Evolutionary conservation across 1,284 basidiomycete genomes (phyloP).

Genomic region (Jaminaea rosea): DNA sequence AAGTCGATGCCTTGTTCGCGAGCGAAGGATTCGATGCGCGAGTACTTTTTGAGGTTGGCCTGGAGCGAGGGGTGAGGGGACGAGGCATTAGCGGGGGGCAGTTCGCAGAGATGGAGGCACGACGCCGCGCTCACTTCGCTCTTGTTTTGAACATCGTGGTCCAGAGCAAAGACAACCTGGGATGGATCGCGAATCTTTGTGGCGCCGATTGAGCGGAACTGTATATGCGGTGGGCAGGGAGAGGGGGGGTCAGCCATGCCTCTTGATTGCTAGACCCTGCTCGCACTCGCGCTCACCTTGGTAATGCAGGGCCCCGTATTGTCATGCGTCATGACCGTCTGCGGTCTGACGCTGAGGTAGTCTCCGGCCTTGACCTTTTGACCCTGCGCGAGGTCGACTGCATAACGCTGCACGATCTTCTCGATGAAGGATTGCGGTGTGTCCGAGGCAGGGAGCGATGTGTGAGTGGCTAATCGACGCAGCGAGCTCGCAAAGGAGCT

Average conservation of each 20-base stretch:
- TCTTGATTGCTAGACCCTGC: neutral
- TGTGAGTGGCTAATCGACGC: conserved; percentile 3
- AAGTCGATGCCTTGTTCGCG: conserved; percentile 81
- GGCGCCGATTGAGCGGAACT: conserved; percentile 94
- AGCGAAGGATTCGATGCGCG: conserved; percentile 83
- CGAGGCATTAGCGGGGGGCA: too few species aligned
- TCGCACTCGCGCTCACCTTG: conserved; percentile 17
- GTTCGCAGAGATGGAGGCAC: too few species aligned
- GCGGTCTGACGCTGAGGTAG: conserved; percentile 97
- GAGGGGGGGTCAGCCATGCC: neutral
- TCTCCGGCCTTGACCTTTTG: conserved; percentile 73
- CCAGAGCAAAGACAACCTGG: conserved; percentile 90
- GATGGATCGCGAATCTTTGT: conserved; percentile 70
- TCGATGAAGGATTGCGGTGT: conserved; percentile 75
- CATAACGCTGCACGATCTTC: conserved; percentile 95
- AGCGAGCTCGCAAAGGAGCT: neutral
- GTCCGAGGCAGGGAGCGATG: neutral
- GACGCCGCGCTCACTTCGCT: too few species aligned
- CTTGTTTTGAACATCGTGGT: conserved; percentile 97
- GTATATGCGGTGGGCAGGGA: conserved; percentile 1
- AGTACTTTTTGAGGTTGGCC: conserved; percentile 92
- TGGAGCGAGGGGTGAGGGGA: too few species aligned
- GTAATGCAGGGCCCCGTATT: conserved; percentile 96
- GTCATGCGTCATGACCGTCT: conserved; percentile 69
- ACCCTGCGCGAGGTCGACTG: conserved; percentile 67